These are phyloP conservation scores for Tephrocybe sp. DNA, from an alignment of 768 basidiomycete species.

Conservation along the genomic window DNA sequence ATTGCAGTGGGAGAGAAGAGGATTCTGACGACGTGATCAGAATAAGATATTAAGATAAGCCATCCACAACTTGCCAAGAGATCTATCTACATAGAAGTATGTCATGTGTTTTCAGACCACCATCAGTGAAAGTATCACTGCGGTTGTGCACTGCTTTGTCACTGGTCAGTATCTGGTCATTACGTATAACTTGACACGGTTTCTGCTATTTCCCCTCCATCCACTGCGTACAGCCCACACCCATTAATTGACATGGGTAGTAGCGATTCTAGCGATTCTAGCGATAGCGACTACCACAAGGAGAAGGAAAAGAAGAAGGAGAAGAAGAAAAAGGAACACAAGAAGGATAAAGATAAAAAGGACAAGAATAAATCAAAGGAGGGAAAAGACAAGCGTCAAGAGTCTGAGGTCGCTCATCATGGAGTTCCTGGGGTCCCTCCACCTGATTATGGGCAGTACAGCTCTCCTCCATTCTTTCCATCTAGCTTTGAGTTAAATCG, in stretches of 20 bases:
- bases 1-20: too few species aligned
- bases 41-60: too few species aligned
- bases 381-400: constrained; percentile 3
- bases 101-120: too few species aligned
- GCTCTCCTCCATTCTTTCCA: constrained; percentile 22
- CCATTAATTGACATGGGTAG: constrained; percentile 8
- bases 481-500: constrained; percentile 17
- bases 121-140: too few species aligned
- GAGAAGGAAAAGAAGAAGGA: constrained; percentile 23
- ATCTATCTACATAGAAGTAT: too few species aligned
- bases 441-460: constrained; percentile 10
- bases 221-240: too few species aligned
- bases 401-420: background rate
- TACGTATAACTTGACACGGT: too few species aligned
- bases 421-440: constrained; percentile 3
- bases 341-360: constrained; percentile 23
- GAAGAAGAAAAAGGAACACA: constrained; percentile 24
- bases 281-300: constrained; percentile 25
- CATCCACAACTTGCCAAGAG: too few species aligned
- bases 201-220: too few species aligned
- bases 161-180: too few species aligned
- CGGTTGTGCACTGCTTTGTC: too few species aligned
- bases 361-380: constrained; percentile 12
- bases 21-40: too few species aligned
- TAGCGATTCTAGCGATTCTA: constrained; percentile 1